phyloP scores from a whole-genome alignment of 2,329 filamentous ascomycete species.

The Verticillium nonalfalfae region DNA sequence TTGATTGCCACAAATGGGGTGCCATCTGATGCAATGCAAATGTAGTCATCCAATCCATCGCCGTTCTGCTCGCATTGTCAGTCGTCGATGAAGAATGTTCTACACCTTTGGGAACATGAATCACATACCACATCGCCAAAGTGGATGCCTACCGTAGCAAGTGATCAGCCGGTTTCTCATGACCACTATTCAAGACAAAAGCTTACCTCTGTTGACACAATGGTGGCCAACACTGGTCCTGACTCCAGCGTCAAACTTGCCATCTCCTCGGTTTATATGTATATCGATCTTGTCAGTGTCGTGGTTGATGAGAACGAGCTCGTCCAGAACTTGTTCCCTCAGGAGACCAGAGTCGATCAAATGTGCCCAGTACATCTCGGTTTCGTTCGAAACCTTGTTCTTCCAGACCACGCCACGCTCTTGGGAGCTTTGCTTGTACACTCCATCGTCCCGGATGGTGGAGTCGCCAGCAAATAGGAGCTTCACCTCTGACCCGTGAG shows the following conservation, averaged over 20 bases:
- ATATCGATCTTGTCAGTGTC: not conserved
- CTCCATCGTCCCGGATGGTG: conserved; percentile 15
- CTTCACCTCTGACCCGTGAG: not conserved
- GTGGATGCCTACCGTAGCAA: not conserved
- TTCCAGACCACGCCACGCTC: conserved; percentile 8
- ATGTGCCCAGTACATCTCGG: conserved; percentile 16
- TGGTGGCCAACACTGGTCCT: not conserved
- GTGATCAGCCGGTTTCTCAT: not conserved
- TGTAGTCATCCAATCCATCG: conserved; percentile 21
- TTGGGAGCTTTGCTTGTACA: conserved; percentile 17
- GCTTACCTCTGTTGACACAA: not conserved
- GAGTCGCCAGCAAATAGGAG: not conserved
- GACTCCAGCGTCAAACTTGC: not conserved
- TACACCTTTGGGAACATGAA: too few species aligned
- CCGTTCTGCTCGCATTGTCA: not conserved
- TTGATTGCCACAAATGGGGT: conserved; percentile 1
- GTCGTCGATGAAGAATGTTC: too few species aligned
- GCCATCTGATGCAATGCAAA: conserved; percentile 19
- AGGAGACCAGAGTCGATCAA: conserved; percentile 11
- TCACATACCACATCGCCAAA: not conserved
- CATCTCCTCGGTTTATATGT: conserved; percentile 1
- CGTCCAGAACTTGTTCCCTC: conserved; percentile 14
- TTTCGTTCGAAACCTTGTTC: conserved; percentile 9
- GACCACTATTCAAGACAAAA: not conserved
- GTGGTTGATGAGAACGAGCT: conserved; percentile 1